Percentiles rank a stretch among this genome's conserved stretches.
These are phyloP conservation scores for Botrytis aclada DNA, from an alignment of 2,329 filamentous ascomycete genomes.

Conservation along the genomic window DNA sequence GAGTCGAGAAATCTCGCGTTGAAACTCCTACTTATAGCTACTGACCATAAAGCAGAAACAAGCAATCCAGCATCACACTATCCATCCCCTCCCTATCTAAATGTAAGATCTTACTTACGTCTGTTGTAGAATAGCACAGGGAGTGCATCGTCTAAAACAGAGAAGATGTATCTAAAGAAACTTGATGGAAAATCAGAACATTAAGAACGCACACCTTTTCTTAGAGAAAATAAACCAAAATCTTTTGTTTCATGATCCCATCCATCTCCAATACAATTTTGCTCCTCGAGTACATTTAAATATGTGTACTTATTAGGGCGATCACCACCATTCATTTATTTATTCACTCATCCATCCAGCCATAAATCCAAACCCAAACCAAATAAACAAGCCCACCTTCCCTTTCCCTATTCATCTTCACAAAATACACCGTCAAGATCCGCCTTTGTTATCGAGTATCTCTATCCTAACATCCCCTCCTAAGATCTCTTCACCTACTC, in stretches of 20 bases:
- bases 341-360: too few relatives aligned
- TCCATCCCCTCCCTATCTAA: neutral
- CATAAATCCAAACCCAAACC: too few relatives aligned
- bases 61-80: neutral
- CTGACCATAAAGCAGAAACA: neutral
- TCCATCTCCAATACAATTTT: too few relatives aligned
- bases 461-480: too few relatives aligned
- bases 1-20: neutral
- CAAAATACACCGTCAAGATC: neutral
- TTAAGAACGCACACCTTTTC: neutral
- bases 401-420: neutral
- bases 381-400: neutral
- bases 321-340: too few relatives aligned
- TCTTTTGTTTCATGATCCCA: too few relatives aligned
- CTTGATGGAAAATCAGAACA: neutral
- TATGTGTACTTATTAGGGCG: too few relatives aligned
- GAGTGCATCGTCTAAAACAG: rapidly evolving
- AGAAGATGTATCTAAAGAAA: neutral
- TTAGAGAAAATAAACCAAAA: rapidly evolving
- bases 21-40: neutral
- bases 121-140: rapidly evolving
- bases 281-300: too few relatives aligned
- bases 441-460: neutral
- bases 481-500: neutral
- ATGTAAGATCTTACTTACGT: neutral